phyloP scores from a whole-genome alignment of 495 filamentous ascomycete species.

The Aspergillus nidulans region DNA sequence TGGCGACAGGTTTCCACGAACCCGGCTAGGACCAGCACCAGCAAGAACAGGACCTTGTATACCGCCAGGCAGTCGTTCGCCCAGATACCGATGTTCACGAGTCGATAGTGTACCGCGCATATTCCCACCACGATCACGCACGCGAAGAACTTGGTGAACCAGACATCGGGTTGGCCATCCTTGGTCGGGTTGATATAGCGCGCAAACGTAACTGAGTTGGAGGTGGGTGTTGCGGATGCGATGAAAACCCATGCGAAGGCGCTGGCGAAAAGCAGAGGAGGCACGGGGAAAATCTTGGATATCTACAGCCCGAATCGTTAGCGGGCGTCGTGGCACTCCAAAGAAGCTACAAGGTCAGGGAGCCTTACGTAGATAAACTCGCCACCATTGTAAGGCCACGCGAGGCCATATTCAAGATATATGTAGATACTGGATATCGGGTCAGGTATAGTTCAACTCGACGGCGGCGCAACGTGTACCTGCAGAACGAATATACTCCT shows the following conservation, averaged over 20 bases:
- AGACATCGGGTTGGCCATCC: background rate
- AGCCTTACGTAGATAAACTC: background rate
- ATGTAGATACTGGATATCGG: background rate
- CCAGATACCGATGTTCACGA: background rate
- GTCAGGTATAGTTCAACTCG: background rate
- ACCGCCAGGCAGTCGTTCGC: background rate
- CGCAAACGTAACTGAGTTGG: background rate
- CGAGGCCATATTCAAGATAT: background rate
- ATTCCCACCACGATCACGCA: background rate
- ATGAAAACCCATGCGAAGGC: background rate
- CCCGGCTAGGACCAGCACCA: background rate
- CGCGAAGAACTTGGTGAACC: background rate
- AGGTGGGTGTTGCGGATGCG: background rate
- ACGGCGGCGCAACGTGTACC: background rate
- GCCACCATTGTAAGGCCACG: background rate
- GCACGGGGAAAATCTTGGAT: background rate
- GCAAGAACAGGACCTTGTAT: background rate
- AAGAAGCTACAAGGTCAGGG: background rate
- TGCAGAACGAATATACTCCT: background rate
- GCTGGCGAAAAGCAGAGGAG: background rate
- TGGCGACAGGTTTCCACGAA: background rate
- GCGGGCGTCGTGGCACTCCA: background rate
- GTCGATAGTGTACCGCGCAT: background rate
- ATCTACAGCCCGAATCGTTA: background rate
- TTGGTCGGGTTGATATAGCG: background rate